Evolutionary conservation across 1,284 basidiomycete genomes (phyloP).

Genomic region (Singerocomus inundabilis): DNA sequence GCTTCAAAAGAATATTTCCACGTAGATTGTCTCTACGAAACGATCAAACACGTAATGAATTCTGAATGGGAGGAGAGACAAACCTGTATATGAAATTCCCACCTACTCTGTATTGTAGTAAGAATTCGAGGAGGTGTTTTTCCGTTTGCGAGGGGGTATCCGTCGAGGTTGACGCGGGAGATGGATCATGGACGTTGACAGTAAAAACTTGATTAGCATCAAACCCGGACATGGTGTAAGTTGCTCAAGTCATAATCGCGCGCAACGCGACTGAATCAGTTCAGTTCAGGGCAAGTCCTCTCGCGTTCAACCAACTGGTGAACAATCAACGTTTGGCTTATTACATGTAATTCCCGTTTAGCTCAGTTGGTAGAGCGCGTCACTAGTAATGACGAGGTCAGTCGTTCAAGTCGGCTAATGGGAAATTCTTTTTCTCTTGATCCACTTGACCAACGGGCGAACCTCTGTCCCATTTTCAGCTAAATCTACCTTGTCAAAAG

Average conservation of each 20-base stretch:
- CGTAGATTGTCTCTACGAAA: slow-evolving; percentile 80
- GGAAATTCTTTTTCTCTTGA: slow-evolving; percentile 31
- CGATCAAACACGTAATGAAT: slow-evolving; percentile 5
- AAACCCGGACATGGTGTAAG: slow-evolving; percentile 61
- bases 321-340: background rate
- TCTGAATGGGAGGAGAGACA: slow-evolving; percentile 7
- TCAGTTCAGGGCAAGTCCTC: slow-evolving; percentile 43
- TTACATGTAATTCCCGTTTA: slow-evolving; percentile 37
- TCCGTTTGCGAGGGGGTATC: slow-evolving; percentile 80
- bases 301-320: slow-evolving; percentile 36
- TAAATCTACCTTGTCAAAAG: background rate
- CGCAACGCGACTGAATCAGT: slow-evolving; percentile 20
- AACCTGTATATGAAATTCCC: slow-evolving; percentile 88
- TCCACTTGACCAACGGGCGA: background rate
- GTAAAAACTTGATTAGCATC: slow-evolving; percentile 79
- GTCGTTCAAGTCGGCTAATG: slow-evolving; percentile 52
- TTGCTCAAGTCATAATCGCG: slow-evolving; percentile 8
- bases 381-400: slow-evolving; percentile 59
- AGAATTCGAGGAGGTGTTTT: slow-evolving; percentile 78
- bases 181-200: slow-evolving; percentile 65
- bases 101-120: slow-evolving; percentile 83
- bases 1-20: slow-evolving; percentile 86
- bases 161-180: slow-evolving; percentile 49
- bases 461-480: slow-evolving; percentile 11
- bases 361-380: slow-evolving; percentile 62